These are phyloP conservation scores for Trifolium subterraneum DNA, from an alignment of 306 rosid species.

Conservation along the genomic window DNA sequence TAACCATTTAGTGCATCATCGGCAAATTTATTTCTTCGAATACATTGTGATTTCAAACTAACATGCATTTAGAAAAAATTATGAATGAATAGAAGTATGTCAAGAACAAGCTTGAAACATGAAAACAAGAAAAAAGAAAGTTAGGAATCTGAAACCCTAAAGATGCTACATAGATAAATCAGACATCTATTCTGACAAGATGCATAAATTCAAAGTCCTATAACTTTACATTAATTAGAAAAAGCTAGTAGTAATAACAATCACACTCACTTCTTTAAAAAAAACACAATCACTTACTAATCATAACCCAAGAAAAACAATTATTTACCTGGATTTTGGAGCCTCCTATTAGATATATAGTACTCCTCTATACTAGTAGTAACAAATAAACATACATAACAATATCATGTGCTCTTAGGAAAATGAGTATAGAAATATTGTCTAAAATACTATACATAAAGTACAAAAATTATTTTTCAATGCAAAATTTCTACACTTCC, in stretches of 20 bases:
- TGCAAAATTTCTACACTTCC: too few species aligned
- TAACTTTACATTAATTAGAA: neutral
- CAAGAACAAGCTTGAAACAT: too few species aligned
- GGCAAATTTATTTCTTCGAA: too few species aligned
- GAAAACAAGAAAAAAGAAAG: neutral
- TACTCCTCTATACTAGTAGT: too few species aligned
- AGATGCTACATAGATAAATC: constrained; percentile 28
- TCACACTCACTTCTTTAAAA: neutral
- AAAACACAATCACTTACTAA: constrained; percentile 35
- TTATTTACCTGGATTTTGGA: neutral
- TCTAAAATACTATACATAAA: too few species aligned
- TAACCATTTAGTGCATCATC: too few species aligned
- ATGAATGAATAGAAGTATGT: neutral
- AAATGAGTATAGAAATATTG: too few species aligned
- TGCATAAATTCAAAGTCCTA: constrained; percentile 10
- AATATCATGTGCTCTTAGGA: too few species aligned
- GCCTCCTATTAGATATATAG: too few species aligned
- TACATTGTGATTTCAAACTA: too few species aligned
- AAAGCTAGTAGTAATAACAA: constrained; percentile 21
- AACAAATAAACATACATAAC: too few species aligned
- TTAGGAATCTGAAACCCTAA: constrained; percentile 39
- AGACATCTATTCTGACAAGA: constrained; percentile 36
- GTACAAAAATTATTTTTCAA: too few species aligned
- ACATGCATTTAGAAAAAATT: neutral
- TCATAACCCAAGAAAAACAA: constrained; percentile 23